A percentile compares a stretch with the other conserved stretches of the same genome.
Evolutionary conservation across 2,329 filamentous ascomycete species (phyloP).

Genomic region (Aspergillus fijiensis): DNA sequence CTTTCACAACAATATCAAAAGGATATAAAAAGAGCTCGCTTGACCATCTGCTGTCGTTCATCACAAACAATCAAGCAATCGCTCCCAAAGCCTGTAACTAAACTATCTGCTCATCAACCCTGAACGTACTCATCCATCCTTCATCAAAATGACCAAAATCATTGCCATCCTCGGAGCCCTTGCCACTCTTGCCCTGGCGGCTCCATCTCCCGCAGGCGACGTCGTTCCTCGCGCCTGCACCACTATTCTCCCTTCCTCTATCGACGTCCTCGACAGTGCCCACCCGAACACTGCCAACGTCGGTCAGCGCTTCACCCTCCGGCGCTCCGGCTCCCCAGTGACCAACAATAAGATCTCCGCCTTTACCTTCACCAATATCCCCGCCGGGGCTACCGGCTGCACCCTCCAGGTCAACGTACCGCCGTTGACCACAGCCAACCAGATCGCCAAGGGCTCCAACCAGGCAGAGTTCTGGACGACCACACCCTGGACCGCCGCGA

Average conservation of each 20-base stretch:
- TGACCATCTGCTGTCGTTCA: background rate
- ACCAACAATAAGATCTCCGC: constrained; percentile 11
- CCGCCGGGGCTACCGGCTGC: constrained; percentile 18
- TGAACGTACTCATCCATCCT: background rate
- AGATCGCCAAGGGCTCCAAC: constrained; percentile 15
- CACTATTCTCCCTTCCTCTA: constrained; percentile 14
- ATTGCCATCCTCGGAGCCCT: constrained; percentile 5
- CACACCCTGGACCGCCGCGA: constrained; percentile 1
- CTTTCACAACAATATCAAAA: no score
- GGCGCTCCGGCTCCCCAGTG: constrained; percentile 5
- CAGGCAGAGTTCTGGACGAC: constrained; percentile 20
- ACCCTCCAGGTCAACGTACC: constrained; percentile 19
- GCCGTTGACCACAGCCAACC: constrained; percentile 2
- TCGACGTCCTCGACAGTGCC: constrained; percentile 13
- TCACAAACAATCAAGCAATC: background rate
- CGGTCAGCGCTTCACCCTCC: constrained; percentile 14
- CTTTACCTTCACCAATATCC: constrained; percentile 20
- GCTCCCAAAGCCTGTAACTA: background rate
- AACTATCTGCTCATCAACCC: background rate
- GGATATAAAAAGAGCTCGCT: background rate
- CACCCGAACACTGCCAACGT: constrained; percentile 11
- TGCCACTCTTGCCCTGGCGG: constrained; percentile 1
- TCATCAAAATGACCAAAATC: constrained; percentile 9
- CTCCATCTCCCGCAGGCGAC: constrained; percentile 10
- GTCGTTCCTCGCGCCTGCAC: constrained; percentile 17